Conservation (phyloP, 2,329 filamentous ascomycete species). For the Alternaria triticimaculans region DNA sequence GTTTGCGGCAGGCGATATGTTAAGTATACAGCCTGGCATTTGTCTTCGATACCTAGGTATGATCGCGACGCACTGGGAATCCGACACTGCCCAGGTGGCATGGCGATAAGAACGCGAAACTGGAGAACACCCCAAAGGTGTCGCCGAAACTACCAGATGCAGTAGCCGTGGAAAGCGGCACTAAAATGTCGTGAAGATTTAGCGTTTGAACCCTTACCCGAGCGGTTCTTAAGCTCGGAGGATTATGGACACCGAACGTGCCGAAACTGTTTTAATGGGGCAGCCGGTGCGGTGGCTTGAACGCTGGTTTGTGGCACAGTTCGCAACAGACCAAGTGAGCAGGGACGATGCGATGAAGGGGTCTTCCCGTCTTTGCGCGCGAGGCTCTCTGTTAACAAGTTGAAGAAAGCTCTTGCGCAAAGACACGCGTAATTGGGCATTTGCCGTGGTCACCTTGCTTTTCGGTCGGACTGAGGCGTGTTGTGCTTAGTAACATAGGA, state of each 20-base stretch:
- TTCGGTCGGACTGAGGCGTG: neutral
- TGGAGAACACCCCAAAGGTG: neutral
- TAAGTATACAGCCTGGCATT: neutral
- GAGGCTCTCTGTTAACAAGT: neutral
- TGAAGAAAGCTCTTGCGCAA: neutral
- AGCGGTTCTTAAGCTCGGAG: neutral
- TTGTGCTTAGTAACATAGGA: neutral
- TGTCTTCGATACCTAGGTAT: neutral
- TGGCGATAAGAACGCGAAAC: neutral
- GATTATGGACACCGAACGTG: neutral
- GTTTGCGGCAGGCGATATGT: neutral
- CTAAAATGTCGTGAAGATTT: slow-evolving; percentile 21
- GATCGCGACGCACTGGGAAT: neutral
- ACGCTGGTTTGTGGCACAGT: neutral
- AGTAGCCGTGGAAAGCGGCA: slow-evolving; percentile 17
- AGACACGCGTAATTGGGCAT: neutral
- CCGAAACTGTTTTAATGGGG: slow-evolving; percentile 1
- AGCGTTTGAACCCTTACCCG: neutral
- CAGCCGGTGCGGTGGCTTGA: neutral
- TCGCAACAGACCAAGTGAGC: neutral
- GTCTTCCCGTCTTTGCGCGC: neutral
- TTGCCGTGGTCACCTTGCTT: neutral
- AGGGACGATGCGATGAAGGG: neutral
- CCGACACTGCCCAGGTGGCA: neutral
- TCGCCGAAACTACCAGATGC: slow-evolving; percentile 3